Percentiles rank a stretch among this genome's conserved stretches.
Evolutionary conservation across 2,329 filamentous ascomycete genomes (phyloP).

Genomic region (Cordyceps cicadae): DNA sequence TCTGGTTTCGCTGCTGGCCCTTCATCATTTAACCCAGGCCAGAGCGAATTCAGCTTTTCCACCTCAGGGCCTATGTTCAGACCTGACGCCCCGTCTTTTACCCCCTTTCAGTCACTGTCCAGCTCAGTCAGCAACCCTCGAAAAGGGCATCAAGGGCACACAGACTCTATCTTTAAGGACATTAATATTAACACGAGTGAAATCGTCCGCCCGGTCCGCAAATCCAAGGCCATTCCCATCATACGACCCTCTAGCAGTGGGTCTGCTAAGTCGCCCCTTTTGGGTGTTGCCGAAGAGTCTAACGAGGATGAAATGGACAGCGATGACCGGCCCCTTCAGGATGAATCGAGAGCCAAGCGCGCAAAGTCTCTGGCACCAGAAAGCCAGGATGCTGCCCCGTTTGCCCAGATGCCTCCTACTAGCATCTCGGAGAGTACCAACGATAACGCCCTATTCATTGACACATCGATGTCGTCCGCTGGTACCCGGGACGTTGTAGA

Average conservation of each 20-base stretch:
- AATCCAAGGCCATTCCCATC: constrained; percentile 79
- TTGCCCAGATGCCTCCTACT: constrained; percentile 40
- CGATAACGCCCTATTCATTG: constrained; percentile 34
- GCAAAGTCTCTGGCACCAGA: constrained; percentile 56
- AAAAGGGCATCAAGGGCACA: constrained; percentile 25
- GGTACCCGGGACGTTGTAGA: constrained; percentile 45
- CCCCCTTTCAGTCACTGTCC: constrained; percentile 45
- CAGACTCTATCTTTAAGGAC: constrained; percentile 58
- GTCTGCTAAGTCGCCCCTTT: constrained; percentile 26
- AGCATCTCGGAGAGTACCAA: constrained; percentile 26
- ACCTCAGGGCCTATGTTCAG: constrained; percentile 60
- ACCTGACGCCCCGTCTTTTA: constrained; percentile 70
- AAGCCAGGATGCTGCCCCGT: constrained; percentile 65
- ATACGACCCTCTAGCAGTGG: constrained; percentile 53
- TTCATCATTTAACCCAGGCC: constrained; percentile 61
- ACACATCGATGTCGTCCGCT: constrained; percentile 48
- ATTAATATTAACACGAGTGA: constrained; percentile 57
- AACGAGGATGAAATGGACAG: constrained; percentile 35
- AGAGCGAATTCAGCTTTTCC: constrained; percentile 61
- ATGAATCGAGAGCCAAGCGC: constrained; percentile 67
- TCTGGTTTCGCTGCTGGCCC: constrained; percentile 61
- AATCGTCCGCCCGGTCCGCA: constrained; percentile 56
- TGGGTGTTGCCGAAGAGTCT: constrained; percentile 15
- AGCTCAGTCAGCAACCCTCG: constrained; percentile 38
- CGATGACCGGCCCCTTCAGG: constrained; percentile 53